These are phyloP conservation scores for Phlebiopsis flavidoalba DNA, from an alignment of 768 basidiomycete genomes.

Conservation along the genomic window DNA sequence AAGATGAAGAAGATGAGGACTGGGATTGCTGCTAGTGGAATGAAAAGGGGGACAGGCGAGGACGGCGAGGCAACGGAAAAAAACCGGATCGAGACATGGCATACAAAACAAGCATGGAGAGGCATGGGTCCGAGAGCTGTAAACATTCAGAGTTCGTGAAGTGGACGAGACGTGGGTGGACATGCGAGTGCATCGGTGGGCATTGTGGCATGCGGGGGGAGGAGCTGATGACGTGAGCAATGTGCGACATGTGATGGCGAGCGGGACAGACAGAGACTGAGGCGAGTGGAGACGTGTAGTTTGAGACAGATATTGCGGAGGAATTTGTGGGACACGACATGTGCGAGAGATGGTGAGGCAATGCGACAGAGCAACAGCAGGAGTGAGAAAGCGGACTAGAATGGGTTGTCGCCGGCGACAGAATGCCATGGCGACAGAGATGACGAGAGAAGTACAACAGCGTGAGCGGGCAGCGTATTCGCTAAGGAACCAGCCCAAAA, in stretches of 20 bases:
- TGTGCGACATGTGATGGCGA: not conserved
- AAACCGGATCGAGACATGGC: not conserved
- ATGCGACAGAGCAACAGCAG: not conserved
- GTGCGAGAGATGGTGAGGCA: not conserved
- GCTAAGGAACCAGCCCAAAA: constrained; percentile 39
- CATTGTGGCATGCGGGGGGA: not conserved
- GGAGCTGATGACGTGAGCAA: not conserved
- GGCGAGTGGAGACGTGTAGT: constrained; percentile 6
- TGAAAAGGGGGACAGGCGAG: not conserved
- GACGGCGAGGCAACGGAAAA: not conserved
- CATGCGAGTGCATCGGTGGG: not conserved
- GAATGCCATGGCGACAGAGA: constrained; percentile 1
- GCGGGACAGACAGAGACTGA: not conserved
- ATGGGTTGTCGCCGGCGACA: not conserved
- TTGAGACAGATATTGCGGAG: constrained; percentile 11
- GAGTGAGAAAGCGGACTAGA: not conserved
- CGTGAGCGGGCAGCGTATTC: not conserved
- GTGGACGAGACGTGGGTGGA: not conserved
- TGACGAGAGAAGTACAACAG: not conserved
- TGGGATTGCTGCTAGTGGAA: not conserved
- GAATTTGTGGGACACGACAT: no score
- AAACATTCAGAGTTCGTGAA: not conserved
- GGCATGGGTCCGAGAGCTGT: not conserved
- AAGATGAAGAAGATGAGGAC: not conserved
- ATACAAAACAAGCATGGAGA: constrained; percentile 9